Percentiles rank a stretch among this genome's conserved stretches.
Conservation (phyloP, 139 green algal species). For the Eudorina sp. region DNA sequence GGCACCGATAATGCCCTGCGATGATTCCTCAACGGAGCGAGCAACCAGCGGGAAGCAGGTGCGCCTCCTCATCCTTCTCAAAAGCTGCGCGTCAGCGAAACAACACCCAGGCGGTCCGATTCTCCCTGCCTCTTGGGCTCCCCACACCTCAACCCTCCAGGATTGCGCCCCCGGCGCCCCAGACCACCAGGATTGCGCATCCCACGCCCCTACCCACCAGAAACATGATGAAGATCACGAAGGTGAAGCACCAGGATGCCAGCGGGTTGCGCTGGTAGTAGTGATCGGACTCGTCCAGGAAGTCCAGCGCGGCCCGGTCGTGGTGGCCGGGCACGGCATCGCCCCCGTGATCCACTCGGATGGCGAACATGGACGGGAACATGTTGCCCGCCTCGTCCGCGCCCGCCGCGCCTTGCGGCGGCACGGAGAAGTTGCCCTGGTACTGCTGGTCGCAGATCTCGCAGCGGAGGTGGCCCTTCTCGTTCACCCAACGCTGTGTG, state of each 20-base stretch:
- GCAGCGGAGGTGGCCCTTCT: conserved; percentile 56
- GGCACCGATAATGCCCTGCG: too few species aligned
- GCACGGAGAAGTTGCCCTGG: conserved; percentile 45
- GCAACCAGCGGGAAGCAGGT: too few species aligned
- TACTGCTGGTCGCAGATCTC: conserved; percentile 58
- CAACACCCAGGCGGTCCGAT: too few species aligned
- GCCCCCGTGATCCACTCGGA: conserved; percentile 34
- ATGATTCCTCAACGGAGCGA: too few species aligned
- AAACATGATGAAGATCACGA: conserved; percentile 34
- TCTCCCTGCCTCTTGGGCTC: too few species aligned
- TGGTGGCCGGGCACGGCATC: not conserved
- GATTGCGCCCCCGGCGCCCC: too few species aligned
- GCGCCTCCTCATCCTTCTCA: too few species aligned
- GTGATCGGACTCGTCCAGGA: conserved; percentile 45
- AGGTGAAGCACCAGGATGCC: conserved; percentile 40
- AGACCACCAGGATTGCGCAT: too few species aligned
- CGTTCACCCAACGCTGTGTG: conserved; percentile 58
- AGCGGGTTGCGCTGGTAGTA: conserved; percentile 47
- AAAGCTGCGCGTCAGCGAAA: too few species aligned
- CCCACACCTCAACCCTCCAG: too few species aligned
- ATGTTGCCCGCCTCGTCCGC: not conserved
- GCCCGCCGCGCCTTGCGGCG: not conserved
- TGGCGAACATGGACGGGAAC: conserved; percentile 27
- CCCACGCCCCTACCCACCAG: not conserved
- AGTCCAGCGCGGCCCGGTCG: conserved; percentile 40